Evolutionary conservation across 2,329 filamentous ascomycete genomes (phyloP).

Genomic region (Blastomyces percursus): DNA sequence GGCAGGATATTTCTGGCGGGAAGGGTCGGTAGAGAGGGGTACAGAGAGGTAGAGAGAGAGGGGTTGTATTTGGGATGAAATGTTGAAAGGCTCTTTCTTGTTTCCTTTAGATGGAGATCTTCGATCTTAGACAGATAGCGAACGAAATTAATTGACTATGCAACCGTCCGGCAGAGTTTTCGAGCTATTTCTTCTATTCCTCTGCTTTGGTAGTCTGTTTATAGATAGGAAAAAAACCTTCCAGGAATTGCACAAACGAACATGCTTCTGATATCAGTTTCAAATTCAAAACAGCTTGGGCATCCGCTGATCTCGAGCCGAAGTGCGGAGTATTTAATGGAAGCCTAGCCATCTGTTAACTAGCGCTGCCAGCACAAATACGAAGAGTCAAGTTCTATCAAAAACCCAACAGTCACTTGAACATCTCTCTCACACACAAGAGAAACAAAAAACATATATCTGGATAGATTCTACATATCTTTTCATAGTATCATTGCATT

Average conservation of each 20-base stretch:
- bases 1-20: conserved; percentile 66
- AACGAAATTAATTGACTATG: neutral
- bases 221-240: neutral
- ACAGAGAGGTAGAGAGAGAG: neutral
- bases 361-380: neutral
- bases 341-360: no score
- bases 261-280: neutral
- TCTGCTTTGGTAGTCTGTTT: no score
- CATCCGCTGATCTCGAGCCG: neutral
- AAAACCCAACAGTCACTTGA: neutral
- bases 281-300: neutral
- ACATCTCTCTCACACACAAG: neutral
- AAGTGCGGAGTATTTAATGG: neutral
- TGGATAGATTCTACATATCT: neutral
- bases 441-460: neutral
- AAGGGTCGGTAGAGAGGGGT: conserved; percentile 30
- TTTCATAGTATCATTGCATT: no score
- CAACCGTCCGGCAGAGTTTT: neutral
- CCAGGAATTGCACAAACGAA: neutral
- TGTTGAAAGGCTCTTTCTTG: neutral
- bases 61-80: neutral
- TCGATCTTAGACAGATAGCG: neutral
- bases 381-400: neutral
- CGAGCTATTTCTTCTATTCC: neutral
- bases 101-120: neutral